Percentiles rank a stretch among this genome's conserved stretches.
phyloP scores from a whole-genome alignment of 73 alveolate genomes.

The Tetrahymena thermophila region DNA sequence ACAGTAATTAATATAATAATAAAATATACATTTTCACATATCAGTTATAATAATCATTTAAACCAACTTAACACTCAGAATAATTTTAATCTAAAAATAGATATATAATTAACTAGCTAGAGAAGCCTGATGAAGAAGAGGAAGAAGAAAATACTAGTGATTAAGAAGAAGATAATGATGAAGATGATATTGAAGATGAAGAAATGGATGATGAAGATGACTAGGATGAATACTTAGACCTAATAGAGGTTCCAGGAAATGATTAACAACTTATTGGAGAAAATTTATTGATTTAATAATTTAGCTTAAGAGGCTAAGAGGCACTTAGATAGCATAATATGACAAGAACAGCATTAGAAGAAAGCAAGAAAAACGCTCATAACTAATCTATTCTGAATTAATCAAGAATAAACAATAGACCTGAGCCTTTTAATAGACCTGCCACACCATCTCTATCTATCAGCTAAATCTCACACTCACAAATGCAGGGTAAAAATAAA shows the following conservation, averaged over 20 bases:
- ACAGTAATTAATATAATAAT: slow-evolving; percentile 59
- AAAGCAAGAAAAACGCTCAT: slow-evolving; percentile 61
- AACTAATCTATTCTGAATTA: slow-evolving; percentile 30
- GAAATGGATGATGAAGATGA: slow-evolving; percentile 57
- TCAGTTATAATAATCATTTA: too few relatives aligned
- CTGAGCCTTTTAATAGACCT: slow-evolving; percentile 44
- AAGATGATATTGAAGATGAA: slow-evolving; percentile 66
- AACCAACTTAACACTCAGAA: background rate
- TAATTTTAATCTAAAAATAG: background rate
- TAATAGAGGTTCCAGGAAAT: slow-evolving; percentile 30
- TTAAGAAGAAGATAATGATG: slow-evolving; percentile 61
- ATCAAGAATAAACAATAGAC: slow-evolving; percentile 34
- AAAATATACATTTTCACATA: background rate
- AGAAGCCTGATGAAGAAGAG: slow-evolving; percentile 43
- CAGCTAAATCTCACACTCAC: slow-evolving; percentile 16
- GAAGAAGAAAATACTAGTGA: slow-evolving; percentile 61
- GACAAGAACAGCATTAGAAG: background rate
- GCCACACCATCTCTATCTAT: slow-evolving; percentile 41
- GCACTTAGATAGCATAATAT: slow-evolving; percentile 1
- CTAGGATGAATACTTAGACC: background rate
- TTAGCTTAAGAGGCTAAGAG: slow-evolving; percentile 40
- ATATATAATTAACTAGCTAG: slow-evolving; percentile 4
- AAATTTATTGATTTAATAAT: slow-evolving; percentile 59
- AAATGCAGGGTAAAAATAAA: slow-evolving; percentile 56
- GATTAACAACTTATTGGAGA: slow-evolving; percentile 55